Base-by-base conservation (phyloP, 495 filamentous ascomycete genomes). In the Astrothelium subdiscretum region DNA sequence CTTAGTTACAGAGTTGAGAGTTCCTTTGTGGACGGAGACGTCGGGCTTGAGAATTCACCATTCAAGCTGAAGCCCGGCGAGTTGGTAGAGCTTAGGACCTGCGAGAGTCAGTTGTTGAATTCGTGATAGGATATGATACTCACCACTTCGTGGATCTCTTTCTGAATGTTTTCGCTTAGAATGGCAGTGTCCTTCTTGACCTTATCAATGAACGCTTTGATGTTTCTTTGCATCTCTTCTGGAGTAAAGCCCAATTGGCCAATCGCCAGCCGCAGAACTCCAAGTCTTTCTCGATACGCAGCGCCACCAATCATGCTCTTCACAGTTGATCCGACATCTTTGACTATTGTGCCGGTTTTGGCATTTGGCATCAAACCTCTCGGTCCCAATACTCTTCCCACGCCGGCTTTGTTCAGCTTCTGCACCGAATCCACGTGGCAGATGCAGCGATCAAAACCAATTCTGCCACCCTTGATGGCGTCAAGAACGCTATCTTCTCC, bases 201-300 rank as follows among this genome's bases (percentile, higher is more conserved):
- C 62, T 83, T 77, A 1, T 80, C 79, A 68, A 97, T 80, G 63
- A 96, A 85, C 35, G 83, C 76, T 75, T 84, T 87, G 74, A 97
- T 80, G 74, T 98, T 98, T 67, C 85, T 85, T 64, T 85, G 81
- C 75, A 98, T 73, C 79, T 92, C 83, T 71, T 91, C 84, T 22
- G 94, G 91, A 12, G 89, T 88, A 74, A 95, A 97, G 2, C 82
- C 89, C 71, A 98, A 77, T 74, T 97, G 92, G 8, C 91, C 94
- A 62, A 98, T 81, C 15, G 92, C 85, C 78, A 96, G 82, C 59
- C 94, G 78, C 35, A 98, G 83, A 44, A 95, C 88, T 35, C 90
- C 95, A 65, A 86, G 70, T 66, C 85, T 82, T 75, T 98, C 94
- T 67, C 90, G 83, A 74, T 96, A 98, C 60, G 90, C 85, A 43